Base-by-base conservation (phyloP, 768 basidiomycete species). In the Psilocybe tampanensis region DNA sequence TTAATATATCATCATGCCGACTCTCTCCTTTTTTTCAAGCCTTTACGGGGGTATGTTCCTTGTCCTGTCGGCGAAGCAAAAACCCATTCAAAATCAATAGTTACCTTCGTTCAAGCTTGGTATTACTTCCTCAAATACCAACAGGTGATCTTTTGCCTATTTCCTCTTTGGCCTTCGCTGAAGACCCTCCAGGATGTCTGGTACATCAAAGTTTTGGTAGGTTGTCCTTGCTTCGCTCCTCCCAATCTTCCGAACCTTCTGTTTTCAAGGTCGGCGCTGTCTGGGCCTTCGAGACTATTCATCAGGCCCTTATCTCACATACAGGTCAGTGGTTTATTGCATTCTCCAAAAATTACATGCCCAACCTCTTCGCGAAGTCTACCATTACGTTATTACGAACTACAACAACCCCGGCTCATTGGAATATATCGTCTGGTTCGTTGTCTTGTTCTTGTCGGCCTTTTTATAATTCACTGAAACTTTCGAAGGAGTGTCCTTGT, bases 81-180 rank as follows among this genome's bases (percentile, higher is more conserved):
- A 50, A 39, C n/a, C 54, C 29, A 49, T 45, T 47, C 49, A 55
- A 19, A 56, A 17, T 8, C 36, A 26, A 26, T 29, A 85, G 83
- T 85, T 8, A 82, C 83, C 2, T 82, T 80, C 60, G 76, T 82
- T 26, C 83, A 85, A 64, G 78, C 82, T 0, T 80, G 78, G 76
- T 83, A 79, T 64, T 85, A 83, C 56, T 85, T 80, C 63, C 69
- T 74, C 54, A 74, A 77, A 52, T 84, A 83, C 55, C 65, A 62
- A 8, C 74, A 74, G 62, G 79, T 74, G 59, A 29, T 70, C 51
- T 15, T 32, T 23, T 45, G 22, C 34, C 21, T 15, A 32, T 29
- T 32, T 3, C 61, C 24, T 36, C 48, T 45, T 55, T 59, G 29
- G 29, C 29, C 17, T 21, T 62, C 56, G 48, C 44, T 49, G 47